Base-by-base conservation (phyloP, 2,329 filamentous ascomycete species). In the Metarhizium sp. region DNA sequence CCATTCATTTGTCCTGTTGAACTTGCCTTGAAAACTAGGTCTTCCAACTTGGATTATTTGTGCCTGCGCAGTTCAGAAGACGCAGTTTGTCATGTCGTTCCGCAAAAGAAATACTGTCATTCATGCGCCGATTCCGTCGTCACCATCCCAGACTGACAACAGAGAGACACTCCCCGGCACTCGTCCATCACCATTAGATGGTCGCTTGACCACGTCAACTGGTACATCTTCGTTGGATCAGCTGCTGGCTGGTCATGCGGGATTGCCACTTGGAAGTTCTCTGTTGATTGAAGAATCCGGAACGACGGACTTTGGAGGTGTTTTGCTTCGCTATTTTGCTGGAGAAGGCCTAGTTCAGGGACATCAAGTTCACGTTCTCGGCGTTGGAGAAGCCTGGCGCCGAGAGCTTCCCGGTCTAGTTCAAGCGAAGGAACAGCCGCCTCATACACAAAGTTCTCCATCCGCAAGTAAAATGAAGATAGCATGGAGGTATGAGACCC, bases 291-390 rank as follows among this genome's bases (percentile, higher is more conserved):
- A 92, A 66, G 94, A 99, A 65, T 87, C 85, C 56, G 92, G 92
- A 0, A 96, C 92, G 1, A 99, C 94, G 0, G 94, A 99, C 69
- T 99, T 95, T 73, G 85, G 89, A 0, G 90, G 92, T 2, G 82
- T 89, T 30, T 73, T 97, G 56, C 72, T 96, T 48, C 82, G 88
- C 55, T 96, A 94, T 69, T 99, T 90, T 72, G 92, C 91, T 1
- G 92, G 92, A 0, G 92, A 99, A 71, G 94, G 94, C 2, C 81
- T 97, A 4, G 82, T 95, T 6, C 94, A 99, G 66, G 91, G 90
- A 1, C 94, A 99, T 66, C 81, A 85, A 56, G 82, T 99, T 52
- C 91, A 96, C 70, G 83, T 95, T 3, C 78, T 97, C 42, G 92
- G 91, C 2, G 78, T 89, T 59, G 82, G 84, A 7, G 87, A 94